Evolutionary conservation across 495 filamentous ascomycete species (phyloP).

Genomic region (Annulohypoxylon stygium): DNA sequence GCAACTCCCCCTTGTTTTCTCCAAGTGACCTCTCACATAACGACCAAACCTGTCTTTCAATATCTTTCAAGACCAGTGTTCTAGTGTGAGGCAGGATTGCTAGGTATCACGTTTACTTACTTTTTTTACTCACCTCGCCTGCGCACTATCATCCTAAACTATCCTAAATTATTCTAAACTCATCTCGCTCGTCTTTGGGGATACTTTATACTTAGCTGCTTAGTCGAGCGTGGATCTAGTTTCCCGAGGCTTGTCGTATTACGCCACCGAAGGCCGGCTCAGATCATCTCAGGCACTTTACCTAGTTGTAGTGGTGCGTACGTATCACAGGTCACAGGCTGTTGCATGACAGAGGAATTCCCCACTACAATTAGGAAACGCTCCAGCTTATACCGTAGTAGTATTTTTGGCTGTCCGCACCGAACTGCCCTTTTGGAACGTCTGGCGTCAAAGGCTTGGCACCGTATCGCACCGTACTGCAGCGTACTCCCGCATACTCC

Average conservation of each 20-base stretch:
- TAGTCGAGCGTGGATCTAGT: conserved; percentile 29
- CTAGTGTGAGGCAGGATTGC: conserved; percentile 14
- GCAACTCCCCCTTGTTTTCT: conserved; percentile 8
- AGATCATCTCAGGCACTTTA: conserved; percentile 31
- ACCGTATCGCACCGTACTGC: conserved; percentile 20
- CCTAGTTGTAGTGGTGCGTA: background rate
- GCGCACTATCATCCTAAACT: background rate
- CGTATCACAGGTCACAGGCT: background rate
- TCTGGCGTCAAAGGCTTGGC: conserved; percentile 38
- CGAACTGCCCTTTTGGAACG: conserved; percentile 46
- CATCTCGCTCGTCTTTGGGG: conserved; percentile 8
- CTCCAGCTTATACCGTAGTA: conserved; percentile 13
- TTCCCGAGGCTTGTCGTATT: conserved; percentile 29
- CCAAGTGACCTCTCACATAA: background rate
- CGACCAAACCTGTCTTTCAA: background rate
- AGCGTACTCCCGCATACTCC: conserved; percentile 21
- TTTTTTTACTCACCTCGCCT: conserved; percentile 1
- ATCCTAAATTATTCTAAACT: background rate
- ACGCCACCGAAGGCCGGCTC: conserved; percentile 29
- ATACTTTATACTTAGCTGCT: conserved; percentile 28
- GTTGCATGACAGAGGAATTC: conserved; percentile 42
- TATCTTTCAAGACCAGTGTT: background rate
- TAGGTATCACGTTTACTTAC: conserved; percentile 3
- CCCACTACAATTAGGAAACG: conserved; percentile 26
- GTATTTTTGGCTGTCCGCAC: conserved; percentile 34